Evolutionary conservation across 2,329 filamentous ascomycete species (phyloP).

Genomic region (Coniosporium tulheliwenetii): DNA sequence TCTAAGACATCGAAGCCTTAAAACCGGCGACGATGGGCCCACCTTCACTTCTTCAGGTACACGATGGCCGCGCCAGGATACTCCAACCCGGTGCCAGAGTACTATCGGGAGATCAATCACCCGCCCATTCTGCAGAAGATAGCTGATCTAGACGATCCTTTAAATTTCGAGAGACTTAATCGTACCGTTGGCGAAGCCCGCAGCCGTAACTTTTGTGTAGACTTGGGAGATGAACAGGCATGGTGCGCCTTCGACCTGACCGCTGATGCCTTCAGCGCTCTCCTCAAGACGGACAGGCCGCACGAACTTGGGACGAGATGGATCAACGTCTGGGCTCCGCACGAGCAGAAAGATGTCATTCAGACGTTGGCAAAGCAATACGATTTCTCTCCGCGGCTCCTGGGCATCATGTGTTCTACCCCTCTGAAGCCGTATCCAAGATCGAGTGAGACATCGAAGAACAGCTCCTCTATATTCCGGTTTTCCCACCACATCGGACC

Average conservation of each 20-base stretch:
- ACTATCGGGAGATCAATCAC: background rate
- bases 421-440: constrained; percentile 21
- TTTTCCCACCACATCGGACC: background rate
- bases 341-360: constrained; percentile 40
- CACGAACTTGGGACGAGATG: constrained; percentile 44
- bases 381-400: constrained; percentile 51
- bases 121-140: constrained; percentile 16
- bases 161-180: constrained; percentile 30
- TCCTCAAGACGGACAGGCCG: constrained; percentile 27
- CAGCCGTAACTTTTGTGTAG: constrained; percentile 47
- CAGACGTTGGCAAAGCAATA: constrained; percentile 43
- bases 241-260: constrained; percentile 40
- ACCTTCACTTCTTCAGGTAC: too few relatives aligned
- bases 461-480: background rate
- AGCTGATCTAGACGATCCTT: constrained; percentile 36
- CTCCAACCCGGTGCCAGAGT: background rate
- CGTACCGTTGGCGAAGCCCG: constrained; percentile 21
- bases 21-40: too few relatives aligned
- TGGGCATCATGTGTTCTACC: constrained; percentile 45
- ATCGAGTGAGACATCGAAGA: background rate
- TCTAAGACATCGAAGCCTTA: too few relatives aligned
- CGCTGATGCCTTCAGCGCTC: constrained; percentile 21
- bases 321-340: constrained; percentile 63
- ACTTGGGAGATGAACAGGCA: constrained; percentile 42
- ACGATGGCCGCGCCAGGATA: too few relatives aligned